phyloP scores from a whole-genome alignment of 495 filamentous ascomycete species.

The Bathelium albidoporum region DNA sequence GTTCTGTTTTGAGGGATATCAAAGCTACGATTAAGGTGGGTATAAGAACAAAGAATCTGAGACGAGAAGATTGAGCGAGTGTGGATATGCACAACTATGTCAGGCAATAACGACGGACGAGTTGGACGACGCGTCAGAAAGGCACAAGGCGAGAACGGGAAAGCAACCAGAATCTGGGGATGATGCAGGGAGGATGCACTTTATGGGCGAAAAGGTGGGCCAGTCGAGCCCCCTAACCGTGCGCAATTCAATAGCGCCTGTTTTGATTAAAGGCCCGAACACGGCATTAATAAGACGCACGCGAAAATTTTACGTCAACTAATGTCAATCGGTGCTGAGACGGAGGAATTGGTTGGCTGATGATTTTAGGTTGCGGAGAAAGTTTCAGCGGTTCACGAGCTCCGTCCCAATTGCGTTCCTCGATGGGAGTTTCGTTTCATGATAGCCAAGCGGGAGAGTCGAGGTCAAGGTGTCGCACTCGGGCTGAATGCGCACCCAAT shows the following conservation, averaged over 20 bases:
- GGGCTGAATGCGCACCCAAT: too few species aligned
- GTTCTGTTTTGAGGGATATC: neutral
- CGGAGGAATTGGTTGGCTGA: neutral
- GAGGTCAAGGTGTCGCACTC: too few species aligned
- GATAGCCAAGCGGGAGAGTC: too few species aligned
- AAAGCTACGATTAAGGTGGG: constrained; percentile 14
- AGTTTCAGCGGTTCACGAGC: too few species aligned
- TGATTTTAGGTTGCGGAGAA: neutral
- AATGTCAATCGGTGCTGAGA: neutral
- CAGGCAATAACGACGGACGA: neutral
- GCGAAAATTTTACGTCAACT: neutral
- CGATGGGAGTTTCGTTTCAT: too few species aligned
- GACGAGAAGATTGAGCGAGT: neutral
- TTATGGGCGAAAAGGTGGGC: neutral
- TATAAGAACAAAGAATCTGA: neutral
- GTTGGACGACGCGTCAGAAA: constrained; percentile 5
- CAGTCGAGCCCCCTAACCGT: neutral
- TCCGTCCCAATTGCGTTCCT: too few species aligned
- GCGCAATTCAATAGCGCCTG: neutral
- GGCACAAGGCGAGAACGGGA: neutral
- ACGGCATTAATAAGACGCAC: neutral
- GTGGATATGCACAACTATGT: neutral
- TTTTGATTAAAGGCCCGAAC: neutral
- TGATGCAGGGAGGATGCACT: neutral
- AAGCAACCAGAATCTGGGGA: neutral